phyloP scores from a whole-genome alignment of 2,329 filamentous ascomycete species.

The Ophiosphaerella herpotricha region DNA sequence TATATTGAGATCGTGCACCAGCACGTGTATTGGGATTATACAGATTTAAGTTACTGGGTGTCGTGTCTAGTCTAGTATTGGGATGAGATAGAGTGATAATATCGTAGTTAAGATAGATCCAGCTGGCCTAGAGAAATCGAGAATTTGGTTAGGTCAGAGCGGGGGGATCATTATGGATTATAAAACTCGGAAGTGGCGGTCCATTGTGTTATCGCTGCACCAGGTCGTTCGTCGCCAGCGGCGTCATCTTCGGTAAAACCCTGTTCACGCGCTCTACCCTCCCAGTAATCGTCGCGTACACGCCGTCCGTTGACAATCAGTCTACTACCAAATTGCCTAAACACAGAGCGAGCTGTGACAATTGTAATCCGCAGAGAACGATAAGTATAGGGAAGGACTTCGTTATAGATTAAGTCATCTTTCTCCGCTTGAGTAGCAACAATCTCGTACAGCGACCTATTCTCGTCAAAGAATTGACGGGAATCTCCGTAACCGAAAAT shows the following conservation, averaged over 20 bases:
- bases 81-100: no score
- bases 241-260: slow-evolving; percentile 93
- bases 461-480: slow-evolving; percentile 98
- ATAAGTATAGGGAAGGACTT: slow-evolving; percentile 96
- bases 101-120: no score
- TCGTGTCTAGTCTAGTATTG: no score
- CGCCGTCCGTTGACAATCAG: slow-evolving; percentile 88
- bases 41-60: no score
- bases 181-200: no score
- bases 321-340: slow-evolving; percentile 94
- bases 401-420: slow-evolving; percentile 92
- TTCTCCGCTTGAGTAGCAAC: slow-evolving; percentile 96
- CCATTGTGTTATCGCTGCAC: no score
- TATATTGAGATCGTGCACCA: no score
- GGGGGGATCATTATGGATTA: no score
- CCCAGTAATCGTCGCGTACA: slow-evolving; percentile 98
- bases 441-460: slow-evolving; percentile 94
- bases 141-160: no score
- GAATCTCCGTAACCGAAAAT: slow-evolving; percentile 94
- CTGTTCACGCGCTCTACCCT: slow-evolving; percentile 94
- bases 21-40: no score
- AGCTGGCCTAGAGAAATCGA: no score
- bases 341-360: slow-evolving; percentile 97
- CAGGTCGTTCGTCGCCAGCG: no score
- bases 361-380: slow-evolving; percentile 98